These are phyloP conservation scores for Talaromyces borbonicus DNA, from an alignment of 495 filamentous ascomycete species.

Conservation along the genomic window DNA sequence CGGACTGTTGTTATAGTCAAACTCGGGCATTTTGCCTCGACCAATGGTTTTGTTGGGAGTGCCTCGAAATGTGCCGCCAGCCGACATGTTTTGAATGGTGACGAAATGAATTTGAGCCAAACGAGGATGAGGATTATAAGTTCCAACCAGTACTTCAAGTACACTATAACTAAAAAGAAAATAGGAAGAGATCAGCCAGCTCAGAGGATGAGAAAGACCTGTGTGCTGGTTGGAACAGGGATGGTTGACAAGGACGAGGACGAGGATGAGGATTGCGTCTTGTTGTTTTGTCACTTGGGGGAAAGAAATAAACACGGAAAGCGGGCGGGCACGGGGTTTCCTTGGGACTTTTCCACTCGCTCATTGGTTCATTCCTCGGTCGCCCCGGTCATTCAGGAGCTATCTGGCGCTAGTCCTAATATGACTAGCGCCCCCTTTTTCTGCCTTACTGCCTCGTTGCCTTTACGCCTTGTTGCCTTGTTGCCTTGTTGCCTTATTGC, in stretches of 20 bases:
- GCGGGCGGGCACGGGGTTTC: conserved; percentile 2
- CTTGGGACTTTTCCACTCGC: too few species aligned
- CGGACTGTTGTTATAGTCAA: conserved; percentile 52
- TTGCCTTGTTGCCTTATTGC: conserved; percentile 6
- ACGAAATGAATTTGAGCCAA: conserved; percentile 8
- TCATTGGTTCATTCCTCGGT: too few species aligned
- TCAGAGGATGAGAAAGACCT: too few species aligned
- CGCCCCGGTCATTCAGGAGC: too few species aligned
- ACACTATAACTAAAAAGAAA: conserved; percentile 2
- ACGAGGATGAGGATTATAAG: conserved; percentile 2
- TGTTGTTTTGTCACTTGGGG: neutral
- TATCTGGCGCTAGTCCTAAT: too few species aligned
- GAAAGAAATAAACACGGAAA: conserved; percentile 10
- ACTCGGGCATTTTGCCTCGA: conserved; percentile 58
- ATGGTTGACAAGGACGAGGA: too few species aligned
- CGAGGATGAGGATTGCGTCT: too few species aligned
- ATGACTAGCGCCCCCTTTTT: too few species aligned
- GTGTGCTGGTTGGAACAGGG: too few species aligned
- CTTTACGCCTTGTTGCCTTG: neutral
- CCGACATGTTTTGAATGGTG: conserved; percentile 42
- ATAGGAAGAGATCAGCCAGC: too few species aligned
- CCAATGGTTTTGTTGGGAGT: conserved; percentile 40
- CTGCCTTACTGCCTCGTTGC: neutral
- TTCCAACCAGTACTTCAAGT: neutral
- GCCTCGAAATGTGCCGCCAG: conserved; percentile 42